Evolutionary conservation across 2,329 filamentous ascomycete species (phyloP).

Genomic region (Penicillium sp.): DNA sequence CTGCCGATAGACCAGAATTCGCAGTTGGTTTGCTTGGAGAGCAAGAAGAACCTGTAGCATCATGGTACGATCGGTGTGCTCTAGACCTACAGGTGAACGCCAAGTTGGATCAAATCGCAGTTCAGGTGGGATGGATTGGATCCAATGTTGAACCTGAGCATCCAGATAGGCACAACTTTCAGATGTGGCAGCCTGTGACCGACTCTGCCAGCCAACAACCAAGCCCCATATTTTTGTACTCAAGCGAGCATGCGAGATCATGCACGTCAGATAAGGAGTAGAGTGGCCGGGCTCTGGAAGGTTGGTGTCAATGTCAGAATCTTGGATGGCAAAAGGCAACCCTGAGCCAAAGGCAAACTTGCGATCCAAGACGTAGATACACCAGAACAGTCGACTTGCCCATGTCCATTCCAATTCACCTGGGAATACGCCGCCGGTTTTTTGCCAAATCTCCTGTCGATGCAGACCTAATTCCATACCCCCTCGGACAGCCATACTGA

Average conservation of each 20-base stretch:
- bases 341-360: slow-evolving; percentile 57
- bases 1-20: slow-evolving; percentile 50
- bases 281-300: slow-evolving; percentile 47
- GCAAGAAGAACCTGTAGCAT: slow-evolving; percentile 48
- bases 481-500: slow-evolving; percentile 50
- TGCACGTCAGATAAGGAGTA: slow-evolving; percentile 48
- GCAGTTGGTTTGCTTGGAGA: slow-evolving; percentile 49
- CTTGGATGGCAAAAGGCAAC: slow-evolving; percentile 52
- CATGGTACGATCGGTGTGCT: slow-evolving; percentile 38
- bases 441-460: slow-evolving; percentile 45
- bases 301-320: slow-evolving; percentile 53
- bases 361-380: slow-evolving; percentile 54
- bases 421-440: slow-evolving; percentile 37
- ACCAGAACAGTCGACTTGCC: slow-evolving; percentile 51
- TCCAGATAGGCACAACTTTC: slow-evolving; percentile 47
- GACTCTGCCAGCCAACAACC: slow-evolving; percentile 41
- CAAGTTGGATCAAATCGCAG: slow-evolving; percentile 40
- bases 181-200: slow-evolving; percentile 33
- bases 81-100: slow-evolving; percentile 14
- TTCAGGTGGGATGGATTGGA: slow-evolving; percentile 48
- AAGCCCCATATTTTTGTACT: slow-evolving; percentile 53
- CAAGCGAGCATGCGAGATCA: slow-evolving; percentile 52
- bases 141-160: slow-evolving; percentile 48
- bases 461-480: slow-evolving; percentile 54
- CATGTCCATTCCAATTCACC: slow-evolving; percentile 40